These are phyloP conservation scores for Cardamine chenopodiifolia DNA, from an alignment of 345 rosid species.

Conservation along the genomic window DNA sequence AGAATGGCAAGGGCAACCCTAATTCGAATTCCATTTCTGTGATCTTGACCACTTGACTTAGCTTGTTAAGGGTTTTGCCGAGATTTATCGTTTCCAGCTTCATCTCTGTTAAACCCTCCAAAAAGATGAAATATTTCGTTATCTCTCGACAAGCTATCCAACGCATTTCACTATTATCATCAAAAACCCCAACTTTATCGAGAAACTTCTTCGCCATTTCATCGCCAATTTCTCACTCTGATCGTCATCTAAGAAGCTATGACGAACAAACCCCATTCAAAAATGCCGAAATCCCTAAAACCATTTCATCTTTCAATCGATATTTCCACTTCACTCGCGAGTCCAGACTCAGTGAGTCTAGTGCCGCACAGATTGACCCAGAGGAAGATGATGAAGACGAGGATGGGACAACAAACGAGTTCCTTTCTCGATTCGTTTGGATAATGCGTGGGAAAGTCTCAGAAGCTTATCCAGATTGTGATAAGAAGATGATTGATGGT, in stretches of 20 bases:
- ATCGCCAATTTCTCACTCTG: constrained; percentile 29
- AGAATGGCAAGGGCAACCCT: constrained; percentile 31
- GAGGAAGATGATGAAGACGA: constrained; percentile 59
- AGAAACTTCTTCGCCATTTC: constrained; percentile 40
- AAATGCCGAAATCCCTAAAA: constrained; percentile 26
- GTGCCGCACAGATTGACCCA: constrained; percentile 31
- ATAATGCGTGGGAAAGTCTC: constrained; percentile 73
- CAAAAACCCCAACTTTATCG: constrained; percentile 22
- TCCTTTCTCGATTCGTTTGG: constrained; percentile 82
- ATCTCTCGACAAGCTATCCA: constrained; percentile 44
- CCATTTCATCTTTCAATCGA: constrained; percentile 39
- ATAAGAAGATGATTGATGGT: constrained; percentile 61
- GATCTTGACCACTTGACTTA: constrained; percentile 20
- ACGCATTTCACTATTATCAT: constrained; percentile 41
- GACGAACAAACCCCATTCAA: constrained; percentile 15
- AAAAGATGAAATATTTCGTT: constrained; percentile 48
- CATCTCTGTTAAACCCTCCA: neutral
- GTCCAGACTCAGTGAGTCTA: constrained; percentile 37
- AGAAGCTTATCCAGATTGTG: constrained; percentile 58
- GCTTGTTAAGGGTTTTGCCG: constrained; percentile 28
- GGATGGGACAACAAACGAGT: constrained; percentile 65
- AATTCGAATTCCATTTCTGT: constrained; percentile 29
- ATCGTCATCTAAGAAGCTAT: constrained; percentile 13
- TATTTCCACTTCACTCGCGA: constrained; percentile 49
- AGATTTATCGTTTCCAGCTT: constrained; percentile 17